Conservation (phyloP, 305 asterid species). For the Fraxinus xanthoxyloides region DNA sequence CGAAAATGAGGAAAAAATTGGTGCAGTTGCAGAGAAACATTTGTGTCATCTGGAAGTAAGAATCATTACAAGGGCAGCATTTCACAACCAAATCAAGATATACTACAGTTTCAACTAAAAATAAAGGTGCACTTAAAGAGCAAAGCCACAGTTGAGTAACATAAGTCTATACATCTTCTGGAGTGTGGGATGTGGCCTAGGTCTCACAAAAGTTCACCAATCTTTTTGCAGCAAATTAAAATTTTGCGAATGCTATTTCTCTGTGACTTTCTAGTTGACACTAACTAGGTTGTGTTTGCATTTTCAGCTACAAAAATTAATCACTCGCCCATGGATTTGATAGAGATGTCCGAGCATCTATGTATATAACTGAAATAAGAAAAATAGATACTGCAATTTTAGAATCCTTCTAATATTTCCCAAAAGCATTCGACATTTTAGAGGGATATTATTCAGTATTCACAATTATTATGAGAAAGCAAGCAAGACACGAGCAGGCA, state of each 20-base stretch:
- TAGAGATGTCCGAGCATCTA: neutral
- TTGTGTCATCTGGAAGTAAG: neutral
- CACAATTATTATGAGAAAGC: neutral
- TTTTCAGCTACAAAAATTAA: neutral
- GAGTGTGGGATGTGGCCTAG: neutral
- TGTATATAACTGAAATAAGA: neutral
- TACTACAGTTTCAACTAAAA: neutral
- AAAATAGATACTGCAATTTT: neutral
- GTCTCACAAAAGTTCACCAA: neutral
- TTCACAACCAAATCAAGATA: neutral
- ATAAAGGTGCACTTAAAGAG: neutral
- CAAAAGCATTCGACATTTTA: neutral
- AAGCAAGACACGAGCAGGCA: neutral
- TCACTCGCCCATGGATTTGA: neutral
- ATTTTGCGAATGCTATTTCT: neutral
- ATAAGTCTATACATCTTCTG: neutral
- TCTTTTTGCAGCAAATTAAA: neutral
- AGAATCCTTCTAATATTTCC: neutral
- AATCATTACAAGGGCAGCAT: neutral
- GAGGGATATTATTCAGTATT: neutral
- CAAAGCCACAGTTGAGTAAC: neutral
- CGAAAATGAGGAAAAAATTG: neutral
- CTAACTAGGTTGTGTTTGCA: neutral
- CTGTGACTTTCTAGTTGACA: neutral
- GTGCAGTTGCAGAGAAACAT: neutral